These are phyloP conservation scores for Arthrinium phaeospermum DNA, from an alignment of 2,329 filamentous ascomycete species.

Conservation along the genomic window DNA sequence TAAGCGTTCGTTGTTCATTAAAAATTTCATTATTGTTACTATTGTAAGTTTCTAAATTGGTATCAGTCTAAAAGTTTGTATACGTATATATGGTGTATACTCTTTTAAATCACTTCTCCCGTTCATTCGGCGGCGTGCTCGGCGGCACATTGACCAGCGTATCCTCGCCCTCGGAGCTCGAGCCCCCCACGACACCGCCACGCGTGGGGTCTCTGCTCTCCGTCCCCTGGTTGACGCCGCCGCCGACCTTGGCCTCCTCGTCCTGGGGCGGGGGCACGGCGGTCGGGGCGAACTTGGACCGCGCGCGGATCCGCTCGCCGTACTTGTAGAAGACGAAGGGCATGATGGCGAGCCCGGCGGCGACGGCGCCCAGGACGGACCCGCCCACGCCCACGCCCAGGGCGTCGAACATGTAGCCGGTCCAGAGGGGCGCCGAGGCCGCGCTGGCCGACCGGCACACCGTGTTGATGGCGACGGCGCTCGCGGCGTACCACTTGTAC, in stretches of 20 bases:
- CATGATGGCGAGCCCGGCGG: constrained; percentile 55
- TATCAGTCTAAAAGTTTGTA: neutral
- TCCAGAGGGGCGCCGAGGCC: constrained; percentile 65
- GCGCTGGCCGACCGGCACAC: constrained; percentile 63
- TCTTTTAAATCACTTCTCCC: neutral
- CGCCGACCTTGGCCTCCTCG: constrained; percentile 23
- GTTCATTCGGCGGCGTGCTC: neutral
- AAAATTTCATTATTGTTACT: neutral
- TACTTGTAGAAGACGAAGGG: constrained; percentile 65
- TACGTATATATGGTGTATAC: too few relatives aligned
- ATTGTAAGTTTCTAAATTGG: neutral
- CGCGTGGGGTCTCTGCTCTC: neutral
- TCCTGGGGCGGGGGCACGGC: constrained; percentile 25
- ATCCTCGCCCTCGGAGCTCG: constrained; percentile 11
- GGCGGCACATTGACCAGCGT: neutral
- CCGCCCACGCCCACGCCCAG: constrained; percentile 67
- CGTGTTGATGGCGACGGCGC: constrained; percentile 68
- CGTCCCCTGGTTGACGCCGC: neutral
- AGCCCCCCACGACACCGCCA: neutral
- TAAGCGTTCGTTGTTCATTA: neutral
- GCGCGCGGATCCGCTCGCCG: constrained; percentile 47
- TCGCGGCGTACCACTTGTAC: constrained; percentile 64
- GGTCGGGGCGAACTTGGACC: constrained; percentile 44
- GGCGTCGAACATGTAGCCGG: constrained; percentile 62
- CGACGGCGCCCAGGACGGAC: constrained; percentile 52